Evolutionary conservation across 1,284 basidiomycete species (phyloP), one percentile per base, ranked within the genome.

Genomic region (Coniferiporia weirii): DNA sequence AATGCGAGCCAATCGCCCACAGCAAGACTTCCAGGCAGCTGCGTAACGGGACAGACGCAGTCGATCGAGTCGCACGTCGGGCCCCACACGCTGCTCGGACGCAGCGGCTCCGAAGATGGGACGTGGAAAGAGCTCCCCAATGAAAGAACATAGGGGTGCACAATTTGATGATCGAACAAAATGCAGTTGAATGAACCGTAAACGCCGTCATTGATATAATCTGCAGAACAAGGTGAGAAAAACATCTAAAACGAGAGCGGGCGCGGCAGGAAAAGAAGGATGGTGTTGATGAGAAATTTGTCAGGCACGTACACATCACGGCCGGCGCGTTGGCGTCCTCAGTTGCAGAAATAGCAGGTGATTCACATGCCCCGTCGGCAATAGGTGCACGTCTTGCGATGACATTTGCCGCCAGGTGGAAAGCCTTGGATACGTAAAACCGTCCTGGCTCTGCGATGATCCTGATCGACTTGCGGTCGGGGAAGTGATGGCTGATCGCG

Each of bases 161-260:
- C 89, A 61, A 86, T 82, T 70, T 94, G 91, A 75, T 95, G 94
- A 75, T 96, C 93, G 73, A 95, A 96, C 70, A 96, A 79, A 73
- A 93, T 91, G 74, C 93, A 95, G 82, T 99, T 98, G 83, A 99
- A 98, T 19, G 96, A 91, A 56, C 96, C 95, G 74, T 99, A 99
- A 45, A 98, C 93, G 49, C 95, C 95, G 72, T 97, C 95, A 75
- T 95, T 97, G 82, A 97, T 93, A 78, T 97, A 98, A 78, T 96
- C 92, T 94, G 69, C 46, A 47, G 62, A 57, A 60, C 62, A 58
- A 63, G 32, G 66, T 57, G 49, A 54, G 59, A 52, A 48, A 46
- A 49, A 50, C 43, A 61, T 63, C 40, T 53, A 61, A 55, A 64
- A 64, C 47, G 56, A 61, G 20, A 61, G 65, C 53, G 61, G 57